phyloP scores from a whole-genome alignment of 495 filamentous ascomycete genomes.

The Ramalina intermedia region DNA sequence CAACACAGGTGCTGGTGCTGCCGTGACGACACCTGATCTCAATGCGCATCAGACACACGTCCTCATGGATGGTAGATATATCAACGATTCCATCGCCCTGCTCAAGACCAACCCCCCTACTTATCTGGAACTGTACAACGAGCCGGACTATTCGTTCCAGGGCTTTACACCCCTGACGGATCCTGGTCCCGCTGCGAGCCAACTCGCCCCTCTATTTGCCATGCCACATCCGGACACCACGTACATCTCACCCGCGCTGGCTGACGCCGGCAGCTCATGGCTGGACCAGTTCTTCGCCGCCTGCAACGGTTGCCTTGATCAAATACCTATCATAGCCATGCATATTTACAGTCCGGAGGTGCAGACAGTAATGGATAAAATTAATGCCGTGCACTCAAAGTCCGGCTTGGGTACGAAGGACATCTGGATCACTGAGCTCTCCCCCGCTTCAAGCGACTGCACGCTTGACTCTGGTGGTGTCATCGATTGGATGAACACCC shows the following conservation, averaged over 20 bases:
- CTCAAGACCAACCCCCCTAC: constrained; percentile 6
- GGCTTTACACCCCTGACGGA: constrained; percentile 5
- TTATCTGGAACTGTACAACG: constrained; percentile 16
- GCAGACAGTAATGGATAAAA: neutral
- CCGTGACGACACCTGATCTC: neutral
- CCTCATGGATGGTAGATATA: constrained; percentile 12
- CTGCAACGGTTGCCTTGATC: constrained; percentile 12
- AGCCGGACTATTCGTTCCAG: constrained; percentile 12
- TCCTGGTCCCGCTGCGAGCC: constrained; percentile 2
- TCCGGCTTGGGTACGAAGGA: constrained; percentile 2
- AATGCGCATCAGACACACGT: constrained; percentile 11
- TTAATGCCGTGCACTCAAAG: constrained; percentile 5
- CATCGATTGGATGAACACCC: constrained; percentile 6
- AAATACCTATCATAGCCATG: constrained; percentile 9
- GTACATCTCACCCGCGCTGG: constrained; percentile 11
- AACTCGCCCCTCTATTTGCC: constrained; percentile 1
- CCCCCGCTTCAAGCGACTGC: constrained; percentile 5
- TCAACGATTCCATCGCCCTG: neutral
- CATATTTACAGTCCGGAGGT: constrained; percentile 11
- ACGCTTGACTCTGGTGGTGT: neutral
- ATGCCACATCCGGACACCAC: constrained; percentile 2
- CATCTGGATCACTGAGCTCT: constrained; percentile 18
- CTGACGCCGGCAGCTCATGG: constrained; percentile 5
- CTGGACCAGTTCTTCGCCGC: constrained; percentile 7
- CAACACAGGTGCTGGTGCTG: neutral